A percentile compares a stretch with the other conserved stretches of the same genome.
These are phyloP conservation scores for Sporobolomyces phaffii DNA, from an alignment of 768 basidiomycete species.

Conservation along the genomic window DNA sequence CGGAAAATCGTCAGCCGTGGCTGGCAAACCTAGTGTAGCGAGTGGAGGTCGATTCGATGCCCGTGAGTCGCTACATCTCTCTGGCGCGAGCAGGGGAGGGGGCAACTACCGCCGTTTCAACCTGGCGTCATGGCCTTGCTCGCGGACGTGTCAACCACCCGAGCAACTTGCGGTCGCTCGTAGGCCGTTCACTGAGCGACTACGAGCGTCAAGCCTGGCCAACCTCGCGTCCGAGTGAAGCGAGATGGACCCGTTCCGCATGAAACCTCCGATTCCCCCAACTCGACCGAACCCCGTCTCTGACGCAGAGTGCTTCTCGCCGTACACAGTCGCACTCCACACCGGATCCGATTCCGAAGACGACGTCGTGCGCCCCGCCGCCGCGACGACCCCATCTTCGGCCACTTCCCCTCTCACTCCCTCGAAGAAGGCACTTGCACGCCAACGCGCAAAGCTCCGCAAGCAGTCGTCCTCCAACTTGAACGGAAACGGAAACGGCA, in stretches of 20 bases:
- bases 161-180: no score
- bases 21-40: background rate
- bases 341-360: constrained; percentile 17
- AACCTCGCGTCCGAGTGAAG: no score
- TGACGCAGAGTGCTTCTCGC: background rate
- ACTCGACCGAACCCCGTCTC: background rate
- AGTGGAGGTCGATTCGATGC: constrained; percentile 14
- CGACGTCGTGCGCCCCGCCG: background rate
- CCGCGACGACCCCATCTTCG: constrained; percentile 1
- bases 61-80: background rate
- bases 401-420: constrained; percentile 9
- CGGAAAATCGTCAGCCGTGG: background rate
- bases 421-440: constrained; percentile 31
- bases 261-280: background rate
- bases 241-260: no score
- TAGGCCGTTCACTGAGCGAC: no score
- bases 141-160: no score
- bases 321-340: constrained; percentile 15
- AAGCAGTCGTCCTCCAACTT: constrained; percentile 25
- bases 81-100: no score
- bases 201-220: no score
- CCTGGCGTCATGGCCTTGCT: no score
- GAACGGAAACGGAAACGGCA: background rate
- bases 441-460: constrained; percentile 29
- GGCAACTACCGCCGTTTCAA: no score